Base-by-base conservation (phyloP, 345 rosid species). In the Eucalyptus paniculata region DNA sequence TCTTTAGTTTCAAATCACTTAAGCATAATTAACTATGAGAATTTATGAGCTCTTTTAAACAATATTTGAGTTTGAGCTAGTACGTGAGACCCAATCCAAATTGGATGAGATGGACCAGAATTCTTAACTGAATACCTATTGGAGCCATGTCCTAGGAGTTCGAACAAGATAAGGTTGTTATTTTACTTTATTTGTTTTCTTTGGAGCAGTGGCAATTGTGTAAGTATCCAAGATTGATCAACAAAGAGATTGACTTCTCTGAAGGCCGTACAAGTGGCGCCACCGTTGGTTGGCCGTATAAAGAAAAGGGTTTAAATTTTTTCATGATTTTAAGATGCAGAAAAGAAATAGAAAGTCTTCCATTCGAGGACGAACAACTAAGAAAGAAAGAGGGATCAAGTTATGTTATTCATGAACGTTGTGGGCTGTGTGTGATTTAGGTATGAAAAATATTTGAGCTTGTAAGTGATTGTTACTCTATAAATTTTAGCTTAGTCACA, bases 21-120 rank as follows among this genome's bases (percentile, higher is more conserved):
- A 60, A 60, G 32, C 14, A 28, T 60, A 28, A 60, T 60, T 28
- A 28, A 60, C 0, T 3, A 2, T 1, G 4, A 60, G 8, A 0
- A 60, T 60, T 58, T 28, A 58, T 60, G 4, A 60, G 17, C 8
- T 60, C 2, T 60, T 28, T 60, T 28, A 28, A 60, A 28, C 5
- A 16, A 28, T 28, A 14, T 60, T 4, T 60, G 9, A 60, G 16
- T 60, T 28, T 28, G 32, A 60, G 8, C 8, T 28, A 13, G n/a
- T 12, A 0, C 2, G 7, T 12, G 32, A 60, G 4, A 28, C 67
- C 16, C 4, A 3, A 60, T 13, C 17, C 1, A 13, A 60, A 65
- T 30, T 14, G 18, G 18, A 65, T 30, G 72, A 15, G 19, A 4
- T 30, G 72, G 37, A 65, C 9, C 37, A 65, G 0, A 60, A 26